A percentile compares a stretch with the other conserved stretches of the same genome.
Conservation (phyloP, 768 basidiomycete genomes). For the Strobilomyces dryophilus region DNA sequence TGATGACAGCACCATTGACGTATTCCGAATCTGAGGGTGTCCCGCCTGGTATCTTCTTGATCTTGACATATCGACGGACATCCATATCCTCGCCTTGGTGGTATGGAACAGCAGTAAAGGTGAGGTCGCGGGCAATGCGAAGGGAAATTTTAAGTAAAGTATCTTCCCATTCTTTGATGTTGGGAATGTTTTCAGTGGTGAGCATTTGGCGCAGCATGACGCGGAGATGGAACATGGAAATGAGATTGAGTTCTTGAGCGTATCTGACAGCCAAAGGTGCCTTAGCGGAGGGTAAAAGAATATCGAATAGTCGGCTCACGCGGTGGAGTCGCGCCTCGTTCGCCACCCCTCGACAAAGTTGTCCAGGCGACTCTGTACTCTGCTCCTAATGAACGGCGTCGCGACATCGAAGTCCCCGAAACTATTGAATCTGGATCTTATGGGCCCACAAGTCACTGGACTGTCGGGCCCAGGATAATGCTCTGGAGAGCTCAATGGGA, state of each 20-base stretch:
- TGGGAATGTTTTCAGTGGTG: conserved; percentile 74
- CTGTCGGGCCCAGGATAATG: conserved; percentile 47
- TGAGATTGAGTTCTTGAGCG: conserved; percentile 76
- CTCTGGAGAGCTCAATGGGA: conserved; percentile 79
- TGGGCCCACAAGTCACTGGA: conserved; percentile 44
- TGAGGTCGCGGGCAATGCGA: conserved; percentile 79
- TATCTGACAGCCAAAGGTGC: conserved; percentile 43
- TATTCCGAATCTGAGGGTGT: conserved; percentile 91
- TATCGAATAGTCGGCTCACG: conserved; percentile 47
- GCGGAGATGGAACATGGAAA: conserved; percentile 86
- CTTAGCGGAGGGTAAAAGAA: conserved; percentile 4
- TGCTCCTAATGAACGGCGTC: conserved; percentile 81
- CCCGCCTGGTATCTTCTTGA: conserved; percentile 97
- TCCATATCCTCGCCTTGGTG: conserved; percentile 93
- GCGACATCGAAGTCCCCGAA: conserved; percentile 68
- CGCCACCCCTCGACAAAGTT: conserved; percentile 74
- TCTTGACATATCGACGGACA: conserved; percentile 91
- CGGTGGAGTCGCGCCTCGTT: conserved; percentile 82
- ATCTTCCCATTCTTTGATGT: conserved; percentile 85
- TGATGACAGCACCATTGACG: conserved; percentile 94
- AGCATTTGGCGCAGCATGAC: conserved; percentile 91
- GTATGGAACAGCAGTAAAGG: conserved; percentile 66
- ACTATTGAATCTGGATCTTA: conserved; percentile 65
- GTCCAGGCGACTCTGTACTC: conserved; percentile 76
- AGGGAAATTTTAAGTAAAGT: conserved; percentile 77